These are phyloP conservation scores for Xylariaceae sp. DNA, from an alignment of 2,329 filamentous ascomycete genomes.

Conservation along the genomic window DNA sequence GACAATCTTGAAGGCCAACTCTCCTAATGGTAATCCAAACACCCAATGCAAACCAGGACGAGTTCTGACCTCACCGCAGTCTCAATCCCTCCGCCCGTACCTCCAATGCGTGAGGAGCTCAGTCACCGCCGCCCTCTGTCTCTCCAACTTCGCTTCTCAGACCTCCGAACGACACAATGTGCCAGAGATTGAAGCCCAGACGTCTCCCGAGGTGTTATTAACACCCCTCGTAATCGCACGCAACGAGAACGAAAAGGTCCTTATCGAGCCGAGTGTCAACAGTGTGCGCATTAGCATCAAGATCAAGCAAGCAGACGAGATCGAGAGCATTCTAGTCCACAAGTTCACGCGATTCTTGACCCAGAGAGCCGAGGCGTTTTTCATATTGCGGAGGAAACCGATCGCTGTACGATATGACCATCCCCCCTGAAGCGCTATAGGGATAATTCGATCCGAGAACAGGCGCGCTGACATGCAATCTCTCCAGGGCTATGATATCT, in stretches of 20 bases:
- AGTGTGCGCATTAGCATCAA: constrained; percentile 95
- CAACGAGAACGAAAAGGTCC: constrained; percentile 94
- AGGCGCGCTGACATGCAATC: constrained; percentile 32
- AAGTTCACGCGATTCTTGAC: constrained; percentile 98
- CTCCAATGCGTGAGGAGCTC: constrained; percentile 93
- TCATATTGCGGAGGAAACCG: constrained; percentile 90
- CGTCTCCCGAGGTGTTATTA: constrained; percentile 87
- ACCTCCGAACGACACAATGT: constrained; percentile 96
- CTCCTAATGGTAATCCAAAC: constrained; percentile 22
- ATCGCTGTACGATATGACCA: constrained; percentile 62
- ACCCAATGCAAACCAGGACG: not conserved
- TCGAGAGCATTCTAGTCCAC: constrained; percentile 95
- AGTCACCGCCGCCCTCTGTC: constrained; percentile 85
- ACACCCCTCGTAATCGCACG: constrained; percentile 86
- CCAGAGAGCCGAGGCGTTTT: constrained; percentile 93
- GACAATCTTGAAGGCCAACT: constrained; percentile 12
- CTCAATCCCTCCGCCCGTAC: constrained; percentile 94
- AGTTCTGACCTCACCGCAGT: constrained; percentile 47
- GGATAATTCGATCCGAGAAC: not conserved
- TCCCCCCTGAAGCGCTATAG: not conserved
- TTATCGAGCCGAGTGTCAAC: constrained; percentile 96
- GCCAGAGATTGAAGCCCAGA: constrained; percentile 89
- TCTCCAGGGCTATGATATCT: constrained; percentile 83
- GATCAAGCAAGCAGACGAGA: constrained; percentile 99
- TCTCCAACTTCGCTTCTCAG: constrained; percentile 97